Evolutionary conservation across 805 yeast genomes (phyloP), one percentile per base, ranked within the genome.

Genomic region (Clavispora fructus): DNA sequence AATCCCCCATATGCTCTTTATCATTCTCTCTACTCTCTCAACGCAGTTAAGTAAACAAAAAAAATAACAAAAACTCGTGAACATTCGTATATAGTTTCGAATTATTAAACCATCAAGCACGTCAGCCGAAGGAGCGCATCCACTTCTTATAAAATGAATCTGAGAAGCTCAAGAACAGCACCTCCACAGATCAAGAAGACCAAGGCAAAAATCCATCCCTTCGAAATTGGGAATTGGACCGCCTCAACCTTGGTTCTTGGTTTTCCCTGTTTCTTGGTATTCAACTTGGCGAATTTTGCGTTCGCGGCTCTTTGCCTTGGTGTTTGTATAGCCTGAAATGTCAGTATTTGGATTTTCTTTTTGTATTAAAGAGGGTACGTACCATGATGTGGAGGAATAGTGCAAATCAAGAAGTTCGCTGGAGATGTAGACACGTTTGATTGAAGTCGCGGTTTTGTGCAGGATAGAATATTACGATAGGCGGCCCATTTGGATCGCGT

Each of bases 291-390:
- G 65, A 82, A 92, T 63, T 83, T 87, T 59, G 78, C 79, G 66
- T 91, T 91, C n/a, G 96, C 96, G 45, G 79, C 73, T 68, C 91
- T 84, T 70, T 91, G 96, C 59, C 78, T 82, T 47, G 94, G 91
- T 23, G 96, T 85, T 75, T 90, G 97, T 29, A 74, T 59, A 51
- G 87, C 87, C 91, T 73, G 44, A 13, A 10, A 16, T 19, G 35
- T 41, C 42, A 42, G 41, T 46, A 6, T 7, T 27, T 9, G 31
- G 7, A 23, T 17, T 16, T 14, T 41, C 14, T 28, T 7, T 35
- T 13, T 27, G 29, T 27, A 25, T n/a, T 17, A 1, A 4, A 10
- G 25, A 6, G 6, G 13, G 8, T 35, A 28, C 37, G 9, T 37
- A 37, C 40, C 40, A 37, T 37, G 40, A 37, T 37, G 37, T 40